Base-by-base conservation (phyloP, 805 yeast species). In the Spathaspora boniae region DNA sequence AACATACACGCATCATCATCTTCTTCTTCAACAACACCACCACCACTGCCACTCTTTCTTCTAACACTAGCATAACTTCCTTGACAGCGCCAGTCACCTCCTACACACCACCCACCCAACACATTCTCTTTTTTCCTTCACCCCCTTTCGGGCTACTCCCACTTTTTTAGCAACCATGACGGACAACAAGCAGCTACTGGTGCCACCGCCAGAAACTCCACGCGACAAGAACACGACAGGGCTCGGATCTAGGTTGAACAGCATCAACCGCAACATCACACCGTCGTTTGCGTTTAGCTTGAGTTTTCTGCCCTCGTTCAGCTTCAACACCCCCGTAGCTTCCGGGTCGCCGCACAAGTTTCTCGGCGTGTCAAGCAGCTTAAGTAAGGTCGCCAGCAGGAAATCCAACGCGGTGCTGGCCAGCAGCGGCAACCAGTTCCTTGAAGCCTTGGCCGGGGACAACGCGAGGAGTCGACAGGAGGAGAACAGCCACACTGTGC, bases 251-350 rank as follows among this genome's bases (percentile, higher is more conserved):
- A n/a, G n/a, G n/a, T n/a, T n/a, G n/a, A n/a, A n/a, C n/a, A 32
- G 21, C 15, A 23, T 19, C 15, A 27, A 16, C 4, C 19, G 28
- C 26, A 15, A 26, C 17, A 40, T 48, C 34, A 60, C 66, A 9
- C 65, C 67, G 2, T 51, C 65, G 6, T 62, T 64, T 45, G 50
- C 61, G 19, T 62, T 65, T 41, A 66, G 69, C 6, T 44, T 65
- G 20, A 64, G 63, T 24, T 61, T 65, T 33, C 68, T 61, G 68
- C 71, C 72, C 9, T 61, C 68, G n/a, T 62, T 65, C 45, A 62
- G 56, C 25, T 60, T 65, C 43, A 48, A 56, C 33, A 58, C 68
- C 8, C 71, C 71, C 5, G 35, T 60, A 22, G 47, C 49, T 37
- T 40, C 57, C n/a, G 45, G 58, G 5, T 62, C 69, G 9, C 68